Evolutionary conservation across 2,329 filamentous ascomycete genomes (phyloP).

Genomic region (Hyphodiscus sp.): DNA sequence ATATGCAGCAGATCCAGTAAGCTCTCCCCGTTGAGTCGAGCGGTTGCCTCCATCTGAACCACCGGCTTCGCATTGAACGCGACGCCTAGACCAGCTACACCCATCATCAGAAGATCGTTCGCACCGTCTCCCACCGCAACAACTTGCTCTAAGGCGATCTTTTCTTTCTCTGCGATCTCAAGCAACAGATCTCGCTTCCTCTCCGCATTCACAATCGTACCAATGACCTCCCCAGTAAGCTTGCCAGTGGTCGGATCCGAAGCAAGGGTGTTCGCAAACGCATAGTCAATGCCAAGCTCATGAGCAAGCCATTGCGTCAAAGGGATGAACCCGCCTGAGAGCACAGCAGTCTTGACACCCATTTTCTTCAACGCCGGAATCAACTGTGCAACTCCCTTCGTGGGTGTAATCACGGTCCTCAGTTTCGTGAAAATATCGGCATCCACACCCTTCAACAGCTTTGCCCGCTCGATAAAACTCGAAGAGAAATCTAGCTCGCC

Average conservation of each 20-base stretch:
- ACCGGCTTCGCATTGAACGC: constrained; percentile 81
- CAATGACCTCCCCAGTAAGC: constrained; percentile 67
- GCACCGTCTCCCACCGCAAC: constrained; percentile 76
- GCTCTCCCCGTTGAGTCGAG: constrained; percentile 63
- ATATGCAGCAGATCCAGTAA: constrained; percentile 68
- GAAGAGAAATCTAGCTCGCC: constrained; percentile 89
- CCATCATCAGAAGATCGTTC: constrained; percentile 78
- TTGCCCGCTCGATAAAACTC: constrained; percentile 74
- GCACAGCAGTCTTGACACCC: constrained; percentile 81
- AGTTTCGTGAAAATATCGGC: constrained; percentile 73
- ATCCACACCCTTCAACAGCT: constrained; percentile 73
- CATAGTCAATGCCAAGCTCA: constrained; percentile 78
- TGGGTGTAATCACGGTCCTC: constrained; percentile 69
- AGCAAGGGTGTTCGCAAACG: constrained; percentile 78
- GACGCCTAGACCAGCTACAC: constrained; percentile 66
- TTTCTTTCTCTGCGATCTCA: constrained; percentile 63
- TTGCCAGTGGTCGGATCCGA: constrained; percentile 47
- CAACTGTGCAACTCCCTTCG: constrained; percentile 70
- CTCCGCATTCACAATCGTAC: constrained; percentile 68
- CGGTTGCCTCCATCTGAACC: constrained; percentile 71
- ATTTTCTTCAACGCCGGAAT: constrained; percentile 67
- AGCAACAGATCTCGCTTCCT: constrained; percentile 66
- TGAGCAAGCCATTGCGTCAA: constrained; percentile 80
- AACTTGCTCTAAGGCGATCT: constrained; percentile 57
- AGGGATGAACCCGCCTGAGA: constrained; percentile 88